Percentiles rank a stretch among this genome's conserved stretches.
phyloP scores from a whole-genome alignment of 2,329 filamentous ascomycete species.

The Aspergillus clavatus region DNA sequence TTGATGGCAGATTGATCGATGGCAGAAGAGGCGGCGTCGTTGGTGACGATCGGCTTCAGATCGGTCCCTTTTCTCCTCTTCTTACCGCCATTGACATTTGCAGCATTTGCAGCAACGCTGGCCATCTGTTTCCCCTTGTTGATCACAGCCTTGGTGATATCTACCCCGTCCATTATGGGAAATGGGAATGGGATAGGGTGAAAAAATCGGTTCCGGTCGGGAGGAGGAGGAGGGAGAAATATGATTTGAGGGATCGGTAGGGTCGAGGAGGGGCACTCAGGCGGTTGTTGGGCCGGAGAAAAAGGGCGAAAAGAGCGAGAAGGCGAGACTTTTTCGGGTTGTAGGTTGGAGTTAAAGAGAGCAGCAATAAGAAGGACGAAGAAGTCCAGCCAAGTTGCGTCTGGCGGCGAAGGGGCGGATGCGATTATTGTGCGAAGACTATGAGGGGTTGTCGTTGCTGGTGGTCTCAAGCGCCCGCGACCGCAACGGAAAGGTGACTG shows the following conservation, averaged over 20 bases:
- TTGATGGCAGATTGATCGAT: conserved; percentile 40
- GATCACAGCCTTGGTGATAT: conserved; percentile 61
- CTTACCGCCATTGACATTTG: conserved; percentile 56
- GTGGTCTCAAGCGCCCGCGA: neutral
- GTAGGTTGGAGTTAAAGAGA: neutral
- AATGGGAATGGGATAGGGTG: conserved; percentile 11
- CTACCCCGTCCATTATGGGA: conserved; percentile 57
- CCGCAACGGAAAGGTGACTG: neutral
- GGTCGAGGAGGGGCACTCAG: neutral
- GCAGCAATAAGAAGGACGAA: neutral
- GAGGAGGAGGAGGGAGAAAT: too few species aligned
- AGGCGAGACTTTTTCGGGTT: too few species aligned
- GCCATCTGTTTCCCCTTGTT: conserved; percentile 63
- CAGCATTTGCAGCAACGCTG: conserved; percentile 40
- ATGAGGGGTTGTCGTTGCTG: neutral
- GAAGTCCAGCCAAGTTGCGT: conserved; percentile 1
- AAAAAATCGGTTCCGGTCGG: conserved; percentile 11
- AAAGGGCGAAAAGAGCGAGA: neutral
- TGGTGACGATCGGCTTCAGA: conserved; percentile 64
- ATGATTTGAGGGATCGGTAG: neutral
- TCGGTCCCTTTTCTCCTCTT: conserved; percentile 61
- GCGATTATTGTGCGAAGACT: neutral
- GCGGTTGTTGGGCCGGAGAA: conserved; percentile 1
- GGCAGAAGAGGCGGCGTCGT: conserved; percentile 48
- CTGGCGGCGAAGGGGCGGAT: neutral